Conservation (phyloP, 805 yeast species). For the Saccharomycopsis oosterbeekiorum region DNA sequence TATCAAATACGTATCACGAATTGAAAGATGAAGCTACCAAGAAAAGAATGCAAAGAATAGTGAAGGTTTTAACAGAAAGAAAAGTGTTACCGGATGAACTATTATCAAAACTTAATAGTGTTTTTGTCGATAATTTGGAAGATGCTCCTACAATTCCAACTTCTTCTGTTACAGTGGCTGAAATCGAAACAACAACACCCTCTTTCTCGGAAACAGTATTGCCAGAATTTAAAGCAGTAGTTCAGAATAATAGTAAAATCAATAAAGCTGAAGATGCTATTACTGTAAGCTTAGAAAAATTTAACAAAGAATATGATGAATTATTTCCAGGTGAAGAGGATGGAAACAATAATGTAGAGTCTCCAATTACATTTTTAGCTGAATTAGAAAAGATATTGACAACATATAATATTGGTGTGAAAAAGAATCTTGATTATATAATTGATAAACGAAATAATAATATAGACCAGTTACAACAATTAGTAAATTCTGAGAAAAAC, state of each 20-base stretch:
- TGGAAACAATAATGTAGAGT: constrained; percentile 25
- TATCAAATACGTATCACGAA: constrained; percentile 24
- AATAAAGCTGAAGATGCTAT: not conserved
- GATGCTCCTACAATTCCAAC: not conserved
- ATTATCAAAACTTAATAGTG: constrained; percentile 18
- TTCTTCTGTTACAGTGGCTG: not conserved
- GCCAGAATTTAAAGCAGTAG: constrained; percentile 5
- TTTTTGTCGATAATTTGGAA: constrained; percentile 1
- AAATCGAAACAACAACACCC: not conserved
- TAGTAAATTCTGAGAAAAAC: constrained; percentile 3
- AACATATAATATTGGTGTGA: constrained; percentile 10
- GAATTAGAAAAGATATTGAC: constrained; percentile 20
- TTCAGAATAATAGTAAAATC: not conserved
- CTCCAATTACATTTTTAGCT: constrained; percentile 24
- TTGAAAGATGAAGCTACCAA: constrained; percentile 18
- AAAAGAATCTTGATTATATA: not conserved
- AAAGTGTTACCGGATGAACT: constrained; percentile 30
- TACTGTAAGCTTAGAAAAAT: constrained; percentile 13
- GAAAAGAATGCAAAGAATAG: constrained; percentile 37
- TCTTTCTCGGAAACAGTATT: not conserved
- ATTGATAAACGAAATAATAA: not conserved
- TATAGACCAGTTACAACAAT: constrained; percentile 8
- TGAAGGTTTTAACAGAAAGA: constrained; percentile 51
- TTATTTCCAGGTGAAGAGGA: constrained; percentile 19
- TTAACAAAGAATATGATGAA: constrained; percentile 21